Base-by-base conservation (phyloP, 2,329 filamentous ascomycete species). In the Xylariales sp. region DNA sequence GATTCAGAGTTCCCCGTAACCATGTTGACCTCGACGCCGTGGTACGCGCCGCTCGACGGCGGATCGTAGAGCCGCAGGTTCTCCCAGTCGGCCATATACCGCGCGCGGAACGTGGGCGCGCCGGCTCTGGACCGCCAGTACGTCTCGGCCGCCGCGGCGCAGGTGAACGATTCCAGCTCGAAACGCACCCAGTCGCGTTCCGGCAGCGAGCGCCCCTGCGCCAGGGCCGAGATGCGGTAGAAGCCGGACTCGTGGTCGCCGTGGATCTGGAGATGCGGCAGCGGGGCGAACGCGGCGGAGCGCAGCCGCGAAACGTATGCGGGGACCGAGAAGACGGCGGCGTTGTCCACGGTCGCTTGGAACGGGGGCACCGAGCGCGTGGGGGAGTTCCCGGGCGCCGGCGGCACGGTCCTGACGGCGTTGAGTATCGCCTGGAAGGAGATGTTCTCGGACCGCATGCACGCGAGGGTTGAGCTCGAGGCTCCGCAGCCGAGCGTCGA, bases 1-100 rank as follows among this genome's bases (percentile, higher is more conserved):
- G 54, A 48, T 28, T 50, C 58, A 4, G 64, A 57, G 32, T 66
- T 66, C 14, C 64, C 64, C n/a, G 57, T 66, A 3, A 66, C 18
- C 64, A 66, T 66, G 39, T 66, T 66, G 57, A 66, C 45, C 45
- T 66, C 64, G 30, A 66, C 64, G 30, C 64, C 57, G 28, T 66
- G 64, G 30, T 66, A 66, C 45, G 64, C 64, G 1, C 64, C 64
- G 52, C 64, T 66, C 1, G 64, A 61, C 2, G 64, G 64, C 16
- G 57, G 50, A 16, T 66, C 43, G 12, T 62, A 66, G 5, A 66
- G 64, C n/a, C 64, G 23, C 57, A 66, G 53, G 23, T 62, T 62
- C 3, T 39, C 58, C 64, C 64, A 62, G 41, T 66, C 64, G 10
- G 58, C 64, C 64, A 62, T 58, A 18, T 66, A 62, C 30, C 58